Percentiles rank a stretch among this genome's conserved stretches.
phyloP scores from a whole-genome alignment of 495 filamentous ascomycete species.

The Stereocaulon alpinum region DNA sequence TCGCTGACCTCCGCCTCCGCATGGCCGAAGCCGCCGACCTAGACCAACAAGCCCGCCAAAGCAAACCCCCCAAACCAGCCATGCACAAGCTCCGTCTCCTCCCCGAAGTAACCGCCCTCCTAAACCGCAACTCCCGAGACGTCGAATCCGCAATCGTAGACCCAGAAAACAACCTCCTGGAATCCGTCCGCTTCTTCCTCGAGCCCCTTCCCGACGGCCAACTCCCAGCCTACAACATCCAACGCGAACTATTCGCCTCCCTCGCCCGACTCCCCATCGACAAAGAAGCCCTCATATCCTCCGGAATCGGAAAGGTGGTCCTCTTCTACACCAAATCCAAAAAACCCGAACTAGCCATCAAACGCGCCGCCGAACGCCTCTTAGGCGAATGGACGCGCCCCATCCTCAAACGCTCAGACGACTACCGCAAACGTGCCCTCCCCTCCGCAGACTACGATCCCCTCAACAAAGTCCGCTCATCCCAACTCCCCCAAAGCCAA shows the following conservation, averaged over 20 bases:
- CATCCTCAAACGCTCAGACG: conserved; percentile 86
- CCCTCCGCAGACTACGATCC: conserved; percentile 48
- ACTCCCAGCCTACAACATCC: conserved; percentile 91
- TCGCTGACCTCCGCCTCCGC: conserved; percentile 73
- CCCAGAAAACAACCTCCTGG: conserved; percentile 87
- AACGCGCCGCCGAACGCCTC: conserved; percentile 81
- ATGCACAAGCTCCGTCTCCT: conserved; percentile 91
- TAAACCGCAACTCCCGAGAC: conserved; percentile 68
- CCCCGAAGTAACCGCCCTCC: conserved; percentile 76
- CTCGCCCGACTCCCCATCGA: conserved; percentile 72
- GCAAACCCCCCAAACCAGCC: conserved; percentile 55
- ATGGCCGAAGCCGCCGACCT: conserved; percentile 89
- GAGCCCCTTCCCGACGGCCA: conserved; percentile 89
- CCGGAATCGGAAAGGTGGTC: conserved; percentile 89
- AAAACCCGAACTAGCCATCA: conserved; percentile 73
- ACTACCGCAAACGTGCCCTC: conserved; percentile 72
- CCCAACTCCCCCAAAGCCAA: conserved; percentile 32
- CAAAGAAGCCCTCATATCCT: conserved; percentile 79
- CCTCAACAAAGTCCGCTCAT: conserved; percentile 23
- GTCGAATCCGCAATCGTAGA: conserved; percentile 75
- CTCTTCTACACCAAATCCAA: conserved; percentile 95
- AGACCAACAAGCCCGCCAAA: conserved; percentile 69
- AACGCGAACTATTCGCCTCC: conserved; percentile 81
- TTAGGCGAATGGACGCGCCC: conserved; percentile 92
- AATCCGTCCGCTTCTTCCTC: conserved; percentile 92